Evolutionary conservation across 1,139 yeast species (phyloP), one percentile per base, ranked within the genome.

Genomic region (Pichia cactophila): DNA sequence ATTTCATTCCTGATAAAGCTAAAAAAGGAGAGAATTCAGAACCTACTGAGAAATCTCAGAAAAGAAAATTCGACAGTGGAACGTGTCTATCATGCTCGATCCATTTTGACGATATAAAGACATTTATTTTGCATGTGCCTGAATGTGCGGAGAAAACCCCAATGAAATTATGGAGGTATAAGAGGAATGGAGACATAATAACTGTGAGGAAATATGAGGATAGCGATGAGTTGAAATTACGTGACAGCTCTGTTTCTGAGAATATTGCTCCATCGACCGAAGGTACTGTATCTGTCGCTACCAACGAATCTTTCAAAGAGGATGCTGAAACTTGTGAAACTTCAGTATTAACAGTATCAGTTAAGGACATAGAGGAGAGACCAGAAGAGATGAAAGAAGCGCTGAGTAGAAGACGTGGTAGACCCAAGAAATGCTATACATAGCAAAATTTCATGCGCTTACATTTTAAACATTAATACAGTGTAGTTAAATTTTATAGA

Each of bases 101-200:
- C 26, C 55, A 50, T 41, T 85, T 84, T 59, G 71, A 73, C 5
- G 69, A 71, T 44, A 74, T 83, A 20, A 80, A 77, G 56, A 69
- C 68, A 6, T 85, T 85, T 63, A 73, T 84, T 28, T 83, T 77
- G 41, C 94, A 85, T 63, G 81, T 86, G 56, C 72, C 72, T 42
- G 78, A 74, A 33, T 84, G 92, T 66, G 85, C 89, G 45, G 49
- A 56, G 41, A 56, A 54, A 33, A 60, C 65, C 3, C 65, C 66
- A 29, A 61, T 62, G 65, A 60, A 57, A 26, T 55, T 55, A 36
- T 61, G 66, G 66, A 55, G 55, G 37, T 61, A 54, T 47, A 61
- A 61, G 44, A 62, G 60, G 41, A 62, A 60, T 50, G 66, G 67
- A 6, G 49, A 56, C 16, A 56, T 62, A 14, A 53, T 59, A 14